Evolutionary conservation across 371 early-diverging fungal genomes (phyloP).

Genomic region (Mucor circinelloides): DNA sequence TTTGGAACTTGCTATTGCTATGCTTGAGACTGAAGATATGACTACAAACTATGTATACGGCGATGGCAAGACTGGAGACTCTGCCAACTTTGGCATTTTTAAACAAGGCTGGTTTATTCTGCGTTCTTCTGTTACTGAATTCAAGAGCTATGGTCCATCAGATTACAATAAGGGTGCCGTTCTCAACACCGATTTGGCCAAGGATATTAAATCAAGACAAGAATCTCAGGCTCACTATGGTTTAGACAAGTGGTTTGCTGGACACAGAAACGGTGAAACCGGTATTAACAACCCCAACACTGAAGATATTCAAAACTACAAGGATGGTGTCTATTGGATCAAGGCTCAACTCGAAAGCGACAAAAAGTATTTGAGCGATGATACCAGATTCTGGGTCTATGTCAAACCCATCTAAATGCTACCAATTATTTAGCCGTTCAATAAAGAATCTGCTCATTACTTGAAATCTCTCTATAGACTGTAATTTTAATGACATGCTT

Average conservation of each 20-base stretch:
- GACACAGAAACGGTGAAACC: constrained; percentile 5
- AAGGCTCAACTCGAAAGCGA: constrained; percentile 1
- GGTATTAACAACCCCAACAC: constrained; percentile 1
- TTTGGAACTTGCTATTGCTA: constrained; percentile 11
- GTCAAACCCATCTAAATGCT: constrained; percentile 3
- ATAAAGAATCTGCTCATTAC: too few relatives aligned
- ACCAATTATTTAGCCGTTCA: too few relatives aligned
- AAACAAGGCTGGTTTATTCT: constrained; percentile 12
- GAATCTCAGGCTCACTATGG: constrained; percentile 8
- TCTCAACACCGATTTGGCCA: neutral
- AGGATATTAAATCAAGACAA: constrained; percentile 9
- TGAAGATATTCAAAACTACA: constrained; percentile 3
- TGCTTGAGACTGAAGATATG: constrained; percentile 7
- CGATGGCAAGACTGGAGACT: constrained; percentile 1
- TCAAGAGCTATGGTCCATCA: neutral
- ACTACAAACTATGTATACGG: constrained; percentile 1
- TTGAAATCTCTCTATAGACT: too few relatives aligned
- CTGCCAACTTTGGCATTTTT: constrained; percentile 14
- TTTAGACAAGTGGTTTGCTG: constrained; percentile 12
- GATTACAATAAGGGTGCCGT: neutral
- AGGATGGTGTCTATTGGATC: constrained; percentile 12
- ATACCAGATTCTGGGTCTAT: constrained; percentile 9
- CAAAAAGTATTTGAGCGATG: constrained; percentile 3
- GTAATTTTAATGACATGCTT: too few relatives aligned
- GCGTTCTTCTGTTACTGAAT: constrained; percentile 4